Percentiles rank a stretch among this genome's conserved stretches.
phyloP scores from a whole-genome alignment of 1,139 yeast genomes.

The Sugiyamaella novakii region DNA sequence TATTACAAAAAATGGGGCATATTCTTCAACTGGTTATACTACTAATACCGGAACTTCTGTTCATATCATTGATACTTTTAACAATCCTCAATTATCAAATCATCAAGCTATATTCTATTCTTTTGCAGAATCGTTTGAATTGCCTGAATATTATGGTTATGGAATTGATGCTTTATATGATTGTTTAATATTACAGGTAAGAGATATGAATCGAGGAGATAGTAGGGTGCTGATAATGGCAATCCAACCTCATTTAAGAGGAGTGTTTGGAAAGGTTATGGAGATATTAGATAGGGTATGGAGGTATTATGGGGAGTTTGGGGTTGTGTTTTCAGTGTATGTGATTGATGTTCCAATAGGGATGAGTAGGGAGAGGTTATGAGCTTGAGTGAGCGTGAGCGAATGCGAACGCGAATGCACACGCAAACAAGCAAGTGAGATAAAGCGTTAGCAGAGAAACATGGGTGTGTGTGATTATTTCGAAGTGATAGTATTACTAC shows the following conservation, averaged over 20 bases:
- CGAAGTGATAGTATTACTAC: no score
- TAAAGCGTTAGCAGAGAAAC: no score
- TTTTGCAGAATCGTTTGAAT: conserved; percentile 27
- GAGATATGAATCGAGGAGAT: conserved; percentile 4
- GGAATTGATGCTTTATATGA: conserved; percentile 28
- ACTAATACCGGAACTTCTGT: conserved; percentile 4
- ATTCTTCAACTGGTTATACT: conserved; percentile 6
- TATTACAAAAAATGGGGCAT: background rate
- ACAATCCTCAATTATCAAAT: conserved; percentile 5
- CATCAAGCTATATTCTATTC: conserved; percentile 22
- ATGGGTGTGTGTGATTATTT: no score
- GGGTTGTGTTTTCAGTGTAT: conserved; percentile 17
- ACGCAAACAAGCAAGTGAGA: no score
- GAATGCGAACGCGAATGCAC: no score
- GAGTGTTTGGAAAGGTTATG: conserved; percentile 8
- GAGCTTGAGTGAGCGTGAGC: background rate
- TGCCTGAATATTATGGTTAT: conserved; percentile 29
- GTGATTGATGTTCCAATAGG: conserved; percentile 18
- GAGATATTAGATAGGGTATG: conserved; percentile 21
- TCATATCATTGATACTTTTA: conserved; percentile 20
- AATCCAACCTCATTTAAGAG: conserved; percentile 10
- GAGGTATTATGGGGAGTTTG: conserved; percentile 16
- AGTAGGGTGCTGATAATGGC: conserved; percentile 19
- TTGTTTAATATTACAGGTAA: conserved; percentile 23
- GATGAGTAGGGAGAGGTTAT: conserved; percentile 2